A percentile compares a stretch with the other conserved stretches of the same genome.
These are phyloP conservation scores for Rhodotorula sphaerocarpa DNA, from an alignment of 768 basidiomycete species.

Conservation along the genomic window DNA sequence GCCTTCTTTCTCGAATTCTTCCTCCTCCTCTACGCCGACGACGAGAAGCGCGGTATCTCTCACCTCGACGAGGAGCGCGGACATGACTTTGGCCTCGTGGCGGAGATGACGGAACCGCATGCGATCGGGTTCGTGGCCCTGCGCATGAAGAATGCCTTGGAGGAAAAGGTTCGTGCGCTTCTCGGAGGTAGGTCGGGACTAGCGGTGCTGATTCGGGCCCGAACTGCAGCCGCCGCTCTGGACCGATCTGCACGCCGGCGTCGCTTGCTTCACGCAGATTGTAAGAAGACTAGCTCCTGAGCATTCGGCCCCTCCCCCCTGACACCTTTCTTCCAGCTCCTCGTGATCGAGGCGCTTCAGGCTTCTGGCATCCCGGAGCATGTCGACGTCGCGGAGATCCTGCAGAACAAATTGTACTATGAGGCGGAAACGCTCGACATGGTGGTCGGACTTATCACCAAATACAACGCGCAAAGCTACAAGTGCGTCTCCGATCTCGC, in stretches of 20 bases:
- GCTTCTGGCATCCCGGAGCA: constrained; percentile 51
- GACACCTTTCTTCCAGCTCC: constrained; percentile 47
- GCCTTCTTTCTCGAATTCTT: constrained; percentile 94
- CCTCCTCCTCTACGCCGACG: constrained; percentile 52
- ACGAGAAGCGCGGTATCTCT: constrained; percentile 39
- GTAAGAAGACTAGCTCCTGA: constrained; percentile 30
- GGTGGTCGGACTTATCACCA: constrained; percentile 63
- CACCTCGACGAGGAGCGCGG: constrained; percentile 36
- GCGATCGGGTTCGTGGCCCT: constrained; percentile 86
- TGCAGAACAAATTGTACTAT: constrained; percentile 88
- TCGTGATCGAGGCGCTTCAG: constrained; percentile 78
- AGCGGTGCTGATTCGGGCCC: too few relatives aligned
- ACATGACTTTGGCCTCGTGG: constrained; percentile 50
- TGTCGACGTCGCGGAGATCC: constrained; percentile 64
- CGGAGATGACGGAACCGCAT: constrained; percentile 72
- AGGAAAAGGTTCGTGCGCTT: constrained; percentile 64
- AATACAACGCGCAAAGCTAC: constrained; percentile 64
- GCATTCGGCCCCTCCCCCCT: background rate
- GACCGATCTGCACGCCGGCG: constrained; percentile 87
- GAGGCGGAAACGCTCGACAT: constrained; percentile 90
- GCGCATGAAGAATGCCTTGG: constrained; percentile 78
- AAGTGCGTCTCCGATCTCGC: constrained; percentile 43
- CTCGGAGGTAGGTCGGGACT: too few relatives aligned
- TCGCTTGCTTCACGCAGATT: constrained; percentile 87
- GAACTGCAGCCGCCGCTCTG: constrained; percentile 86